Conservation (phyloP, 1,284 basidiomycete species). For the Neotropicomus parvogracilis region DNA sequence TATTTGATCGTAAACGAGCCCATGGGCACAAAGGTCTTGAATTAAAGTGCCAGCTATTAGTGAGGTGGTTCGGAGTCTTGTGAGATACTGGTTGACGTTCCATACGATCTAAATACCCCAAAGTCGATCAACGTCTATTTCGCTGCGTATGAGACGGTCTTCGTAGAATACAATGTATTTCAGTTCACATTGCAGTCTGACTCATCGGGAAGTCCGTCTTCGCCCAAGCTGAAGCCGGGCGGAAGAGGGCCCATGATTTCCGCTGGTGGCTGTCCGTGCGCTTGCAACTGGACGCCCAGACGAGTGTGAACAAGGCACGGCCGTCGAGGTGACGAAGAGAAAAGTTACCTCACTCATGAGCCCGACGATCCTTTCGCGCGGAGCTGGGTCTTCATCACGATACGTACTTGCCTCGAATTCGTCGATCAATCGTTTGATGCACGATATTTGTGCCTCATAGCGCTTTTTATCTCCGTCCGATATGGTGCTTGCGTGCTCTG, state of each 20-base stretch:
- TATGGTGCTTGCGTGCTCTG: conserved; percentile 46
- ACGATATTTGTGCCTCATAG: conserved; percentile 65
- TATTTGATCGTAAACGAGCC: too few relatives aligned
- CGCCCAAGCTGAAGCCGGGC: conserved; percentile 61
- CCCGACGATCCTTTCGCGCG: conserved; percentile 54
- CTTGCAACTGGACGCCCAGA: conserved; percentile 63
- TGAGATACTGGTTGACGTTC: too few relatives aligned
- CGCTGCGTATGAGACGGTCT: background rate
- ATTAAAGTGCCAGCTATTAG: too few relatives aligned
- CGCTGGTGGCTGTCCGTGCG: conserved; percentile 80
- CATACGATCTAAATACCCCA: too few relatives aligned
- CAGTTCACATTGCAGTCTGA: conserved; percentile 49
- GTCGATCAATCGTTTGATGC: conserved; percentile 66
- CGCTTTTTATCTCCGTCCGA: conserved; percentile 62
- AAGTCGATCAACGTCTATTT: background rate
- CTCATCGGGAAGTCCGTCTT: conserved; percentile 55
- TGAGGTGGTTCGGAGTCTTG: too few relatives aligned
- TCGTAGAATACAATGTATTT: conserved; percentile 2
- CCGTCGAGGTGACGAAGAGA: background rate
- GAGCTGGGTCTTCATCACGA: conserved; percentile 56
- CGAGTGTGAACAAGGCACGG: conserved; percentile 1
- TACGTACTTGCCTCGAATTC: conserved; percentile 72
- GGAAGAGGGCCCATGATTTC: conserved; percentile 93
- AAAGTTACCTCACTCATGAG: conserved; percentile 73
- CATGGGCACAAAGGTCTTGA: too few relatives aligned